Evolutionary conservation across 2,329 filamentous ascomycete genomes (phyloP).

Genomic region (Byssochlamys sp.): DNA sequence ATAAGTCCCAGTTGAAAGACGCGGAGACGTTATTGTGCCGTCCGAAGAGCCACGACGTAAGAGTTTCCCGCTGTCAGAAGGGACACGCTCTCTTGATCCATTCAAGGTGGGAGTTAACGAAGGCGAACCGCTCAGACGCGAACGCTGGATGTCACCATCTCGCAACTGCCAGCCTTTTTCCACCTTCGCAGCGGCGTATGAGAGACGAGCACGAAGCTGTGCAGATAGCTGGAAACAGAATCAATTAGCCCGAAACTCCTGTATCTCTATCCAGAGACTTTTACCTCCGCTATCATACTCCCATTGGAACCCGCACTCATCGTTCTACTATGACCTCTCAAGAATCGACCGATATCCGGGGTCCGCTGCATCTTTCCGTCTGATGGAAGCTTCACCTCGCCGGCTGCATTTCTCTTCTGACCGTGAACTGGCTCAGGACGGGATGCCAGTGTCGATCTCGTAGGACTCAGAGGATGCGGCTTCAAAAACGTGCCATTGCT

Average conservation of each 20-base stretch:
- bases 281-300: constrained; percentile 70
- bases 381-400: constrained; percentile 52
- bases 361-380: constrained; percentile 7
- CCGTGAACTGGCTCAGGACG: constrained; percentile 21
- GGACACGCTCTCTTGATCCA: constrained; percentile 45
- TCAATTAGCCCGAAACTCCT: constrained; percentile 11
- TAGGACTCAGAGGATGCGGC: constrained; percentile 7
- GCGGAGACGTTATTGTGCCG: constrained; percentile 14
- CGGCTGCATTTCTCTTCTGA: constrained; percentile 69
- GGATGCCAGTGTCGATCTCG: constrained; percentile 2
- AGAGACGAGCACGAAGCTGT: constrained; percentile 71
- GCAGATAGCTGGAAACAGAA: constrained; percentile 53
- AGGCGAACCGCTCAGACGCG: constrained; percentile 60
- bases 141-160: constrained; percentile 62
- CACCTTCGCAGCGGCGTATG: constrained; percentile 89
- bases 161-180: constrained; percentile 74
- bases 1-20: constrained; percentile 8
- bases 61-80: constrained; percentile 35
- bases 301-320: constrained; percentile 59
- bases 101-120: constrained; percentile 49
- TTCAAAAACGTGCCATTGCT: constrained; percentile 9
- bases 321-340: constrained; percentile 56
- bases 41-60: constrained; percentile 16
- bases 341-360: constrained; percentile 25
- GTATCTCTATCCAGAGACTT: constrained; percentile 8